A percentile compares a stretch with the other conserved stretches of the same genome.
Conservation (phyloP, 345 rosid genomes). For the Eucalyptus pumila region DNA sequence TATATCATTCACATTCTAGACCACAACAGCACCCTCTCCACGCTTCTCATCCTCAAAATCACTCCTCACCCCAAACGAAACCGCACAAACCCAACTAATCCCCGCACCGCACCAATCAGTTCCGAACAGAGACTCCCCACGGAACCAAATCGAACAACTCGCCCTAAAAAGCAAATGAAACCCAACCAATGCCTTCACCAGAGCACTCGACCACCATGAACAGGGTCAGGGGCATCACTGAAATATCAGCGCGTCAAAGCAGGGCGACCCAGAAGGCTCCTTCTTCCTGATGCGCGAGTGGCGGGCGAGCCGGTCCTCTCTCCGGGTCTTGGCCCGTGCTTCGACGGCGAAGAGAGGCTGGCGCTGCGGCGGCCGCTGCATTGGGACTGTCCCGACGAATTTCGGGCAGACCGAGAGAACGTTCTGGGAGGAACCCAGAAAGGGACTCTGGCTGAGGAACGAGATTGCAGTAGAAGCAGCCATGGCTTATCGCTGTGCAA, state of each 20-base stretch:
- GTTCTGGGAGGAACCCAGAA: too few relatives aligned
- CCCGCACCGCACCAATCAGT: background rate
- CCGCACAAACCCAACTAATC: background rate
- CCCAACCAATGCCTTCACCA: background rate
- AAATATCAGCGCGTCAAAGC: background rate
- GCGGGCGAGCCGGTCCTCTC: constrained; percentile 72
- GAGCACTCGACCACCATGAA: background rate
- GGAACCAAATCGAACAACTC: too few relatives aligned
- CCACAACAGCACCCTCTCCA: background rate
- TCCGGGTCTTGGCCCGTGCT: constrained; percentile 56
- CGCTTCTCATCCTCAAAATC: background rate
- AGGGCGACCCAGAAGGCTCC: constrained; percentile 8
- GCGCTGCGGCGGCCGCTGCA: constrained; percentile 6
- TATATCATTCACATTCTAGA: background rate
- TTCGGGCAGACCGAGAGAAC: too few relatives aligned
- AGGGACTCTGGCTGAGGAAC: too few relatives aligned
- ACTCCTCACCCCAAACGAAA: background rate
- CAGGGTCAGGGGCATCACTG: background rate
- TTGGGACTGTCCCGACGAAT: constrained; percentile 2
- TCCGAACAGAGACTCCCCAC: background rate
- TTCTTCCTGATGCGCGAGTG: constrained; percentile 88
- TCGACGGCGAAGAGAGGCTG: constrained; percentile 21
- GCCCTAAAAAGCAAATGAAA: too few relatives aligned
- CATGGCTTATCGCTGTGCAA: too few relatives aligned
- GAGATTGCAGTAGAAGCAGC: too few relatives aligned